phyloP scores from a whole-genome alignment of 306 rosid genomes.

The Malus orientalis region DNA sequence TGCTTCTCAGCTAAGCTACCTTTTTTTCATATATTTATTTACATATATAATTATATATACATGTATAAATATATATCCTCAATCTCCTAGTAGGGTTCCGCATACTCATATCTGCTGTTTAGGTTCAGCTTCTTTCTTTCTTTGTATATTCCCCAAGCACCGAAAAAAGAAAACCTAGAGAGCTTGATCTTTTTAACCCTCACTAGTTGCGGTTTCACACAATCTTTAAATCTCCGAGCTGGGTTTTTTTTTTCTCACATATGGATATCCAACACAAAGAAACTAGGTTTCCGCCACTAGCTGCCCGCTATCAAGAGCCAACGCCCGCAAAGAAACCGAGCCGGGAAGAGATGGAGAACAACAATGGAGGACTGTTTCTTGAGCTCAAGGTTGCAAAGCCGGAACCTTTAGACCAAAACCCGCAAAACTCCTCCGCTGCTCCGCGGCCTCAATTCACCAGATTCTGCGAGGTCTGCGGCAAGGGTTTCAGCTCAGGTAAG shows the following conservation, averaged over 20 bases:
- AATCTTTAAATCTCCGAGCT: not conserved
- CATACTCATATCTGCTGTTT: not conserved
- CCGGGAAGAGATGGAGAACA: not conserved
- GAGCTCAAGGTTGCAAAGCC: constrained; percentile 16
- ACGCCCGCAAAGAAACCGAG: not conserved
- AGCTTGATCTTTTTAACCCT: not conserved
- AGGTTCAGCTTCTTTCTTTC: not conserved
- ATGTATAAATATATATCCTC: not conserved
- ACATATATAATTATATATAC: too few species aligned
- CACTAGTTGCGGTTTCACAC: not conserved
- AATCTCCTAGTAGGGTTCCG: not conserved
- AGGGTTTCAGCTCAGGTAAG: constrained; percentile 30
- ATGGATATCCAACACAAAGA: not conserved
- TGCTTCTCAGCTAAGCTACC: constrained; percentile 19
- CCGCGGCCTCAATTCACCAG: not conserved
- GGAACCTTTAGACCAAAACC: not conserved
- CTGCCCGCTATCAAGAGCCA: not conserved
- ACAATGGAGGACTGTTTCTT: not conserved
- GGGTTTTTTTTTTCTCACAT: not conserved
- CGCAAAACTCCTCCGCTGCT: not conserved
- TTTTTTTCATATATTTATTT: not conserved
- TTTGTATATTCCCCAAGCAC: not conserved
- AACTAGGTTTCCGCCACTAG: not conserved
- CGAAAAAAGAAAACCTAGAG: not conserved
- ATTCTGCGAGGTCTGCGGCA: constrained; percentile 22